Percentiles rank a stretch among this genome's conserved stretches.
Evolutionary conservation across 1,284 basidiomycete genomes (phyloP).

Genomic region (Sanghuangporus baumii): DNA sequence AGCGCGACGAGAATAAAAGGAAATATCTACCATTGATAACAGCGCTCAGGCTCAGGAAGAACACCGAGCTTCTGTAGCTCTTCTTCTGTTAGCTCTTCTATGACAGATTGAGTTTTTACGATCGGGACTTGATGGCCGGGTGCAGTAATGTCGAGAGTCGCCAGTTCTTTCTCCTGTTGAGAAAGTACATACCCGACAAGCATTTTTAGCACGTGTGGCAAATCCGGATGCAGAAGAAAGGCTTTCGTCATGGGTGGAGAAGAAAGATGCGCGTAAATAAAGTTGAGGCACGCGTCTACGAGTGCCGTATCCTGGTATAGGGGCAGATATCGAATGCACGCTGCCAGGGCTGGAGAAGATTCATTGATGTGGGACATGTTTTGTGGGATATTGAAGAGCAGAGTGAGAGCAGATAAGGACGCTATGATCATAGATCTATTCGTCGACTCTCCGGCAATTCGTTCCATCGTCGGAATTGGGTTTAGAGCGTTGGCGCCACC

Average conservation of each 20-base stretch:
- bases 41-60: constrained; percentile 66
- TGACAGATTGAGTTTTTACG: constrained; percentile 36
- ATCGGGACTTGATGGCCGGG: constrained; percentile 52
- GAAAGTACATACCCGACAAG: constrained; percentile 59
- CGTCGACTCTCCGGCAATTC: constrained; percentile 48
- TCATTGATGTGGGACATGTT: constrained; percentile 50
- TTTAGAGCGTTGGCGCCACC: constrained; percentile 25
- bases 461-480: constrained; percentile 46
- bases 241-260: constrained; percentile 71
- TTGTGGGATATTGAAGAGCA: constrained; percentile 53
- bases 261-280: constrained; percentile 70
- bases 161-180: constrained; percentile 65
- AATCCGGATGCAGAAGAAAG: constrained; percentile 62
- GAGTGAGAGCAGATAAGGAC: constrained; percentile 51
- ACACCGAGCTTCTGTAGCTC: constrained; percentile 56
- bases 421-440: constrained; percentile 72
- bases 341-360: constrained; percentile 51
- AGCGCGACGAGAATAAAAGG: constrained; percentile 3
- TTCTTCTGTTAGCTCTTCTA: constrained; percentile 60
- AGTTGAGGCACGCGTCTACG: constrained; percentile 66
- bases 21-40: constrained; percentile 63
- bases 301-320: constrained; percentile 65
- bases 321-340: constrained; percentile 67
- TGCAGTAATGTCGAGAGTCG: constrained; percentile 54
- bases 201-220: constrained; percentile 61